phyloP scores from a whole-genome alignment of 2,329 filamentous ascomycete genomes.

The Hypoxylon sp. region DNA sequence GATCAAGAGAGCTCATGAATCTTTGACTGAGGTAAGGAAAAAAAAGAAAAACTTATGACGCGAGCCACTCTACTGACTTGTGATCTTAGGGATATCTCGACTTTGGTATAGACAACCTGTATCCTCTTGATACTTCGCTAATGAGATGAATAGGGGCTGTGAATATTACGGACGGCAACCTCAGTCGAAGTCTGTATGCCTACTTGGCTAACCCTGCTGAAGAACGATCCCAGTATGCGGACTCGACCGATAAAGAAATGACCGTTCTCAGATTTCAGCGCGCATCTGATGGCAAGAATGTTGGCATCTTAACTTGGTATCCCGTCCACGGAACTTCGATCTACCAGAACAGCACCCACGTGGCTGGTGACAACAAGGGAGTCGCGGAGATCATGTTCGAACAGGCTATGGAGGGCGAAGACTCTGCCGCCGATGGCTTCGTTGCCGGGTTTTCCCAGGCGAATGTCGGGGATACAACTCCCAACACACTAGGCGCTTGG shows the following conservation, averaged over 20 bases:
- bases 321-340: constrained; percentile 91
- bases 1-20: constrained; percentile 82
- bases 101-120: constrained; percentile 28
- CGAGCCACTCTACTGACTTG: constrained; percentile 37
- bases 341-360: constrained; percentile 88
- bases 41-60: background rate
- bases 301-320: constrained; percentile 91
- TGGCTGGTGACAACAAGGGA: constrained; percentile 93
- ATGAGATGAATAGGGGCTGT: constrained; percentile 54
- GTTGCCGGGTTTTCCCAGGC: constrained; percentile 93
- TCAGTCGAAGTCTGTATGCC: constrained; percentile 86
- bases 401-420: constrained; percentile 68
- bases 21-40: constrained; percentile 61
- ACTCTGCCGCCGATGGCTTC: constrained; percentile 72
- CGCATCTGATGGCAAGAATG: constrained; percentile 76
- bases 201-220: constrained; percentile 84
- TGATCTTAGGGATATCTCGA: constrained; percentile 42
- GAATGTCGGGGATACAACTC: constrained; percentile 89
- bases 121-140: constrained; percentile 19
- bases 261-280: constrained; percentile 81
- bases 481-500: constrained; percentile 85
- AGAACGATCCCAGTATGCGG: constrained; percentile 76
- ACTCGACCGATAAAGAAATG: constrained; percentile 78
- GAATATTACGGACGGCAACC: constrained; percentile 77
- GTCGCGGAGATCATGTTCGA: constrained; percentile 88